A percentile compares a stretch with the other conserved stretches of the same genome.
These are phyloP conservation scores for Zymoseptoria ardabiliae DNA, from an alignment of 2,329 filamentous ascomycete genomes.

Conservation along the genomic window DNA sequence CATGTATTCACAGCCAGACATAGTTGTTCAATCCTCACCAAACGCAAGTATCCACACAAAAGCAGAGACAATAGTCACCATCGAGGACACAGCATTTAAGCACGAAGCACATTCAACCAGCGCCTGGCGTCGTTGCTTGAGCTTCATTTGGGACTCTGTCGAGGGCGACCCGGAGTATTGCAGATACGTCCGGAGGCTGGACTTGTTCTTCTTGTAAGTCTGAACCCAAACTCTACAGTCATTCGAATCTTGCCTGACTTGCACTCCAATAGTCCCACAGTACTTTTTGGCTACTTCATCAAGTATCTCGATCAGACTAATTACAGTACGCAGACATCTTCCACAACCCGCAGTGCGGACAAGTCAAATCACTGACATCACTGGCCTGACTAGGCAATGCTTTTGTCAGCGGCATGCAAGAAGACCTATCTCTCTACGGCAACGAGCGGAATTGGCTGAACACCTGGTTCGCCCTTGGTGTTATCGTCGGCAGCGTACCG, in stretches of 20 bases:
- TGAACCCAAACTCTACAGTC: neutral
- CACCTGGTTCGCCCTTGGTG: constrained; percentile 11
- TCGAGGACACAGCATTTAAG: neutral
- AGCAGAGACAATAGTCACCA: neutral
- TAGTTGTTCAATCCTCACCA: neutral
- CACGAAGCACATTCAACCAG: neutral
- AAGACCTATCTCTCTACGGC: constrained; percentile 31
- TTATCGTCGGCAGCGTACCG: constrained; percentile 11
- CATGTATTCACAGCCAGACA: neutral
- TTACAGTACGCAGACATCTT: neutral
- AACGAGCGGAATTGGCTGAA: constrained; percentile 32
- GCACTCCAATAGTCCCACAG: neutral
- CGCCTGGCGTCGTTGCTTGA: constrained; percentile 6
- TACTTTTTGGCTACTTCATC: constrained; percentile 5
- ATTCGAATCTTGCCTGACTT: neutral
- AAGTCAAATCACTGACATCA: neutral
- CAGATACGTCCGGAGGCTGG: constrained; percentile 7
- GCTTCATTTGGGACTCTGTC: constrained; percentile 11
- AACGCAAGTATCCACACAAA: neutral
- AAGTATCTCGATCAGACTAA: constrained; percentile 1
- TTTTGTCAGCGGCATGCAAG: constrained; percentile 37
- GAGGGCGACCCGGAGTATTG: constrained; percentile 8
- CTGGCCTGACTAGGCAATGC: constrained; percentile 25
- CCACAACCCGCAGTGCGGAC: neutral
- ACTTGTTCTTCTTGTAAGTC: constrained; percentile 9